Base-by-base conservation (phyloP, 2,329 filamentous ascomycete genomes). In the Scedosporium aurantiacum region DNA sequence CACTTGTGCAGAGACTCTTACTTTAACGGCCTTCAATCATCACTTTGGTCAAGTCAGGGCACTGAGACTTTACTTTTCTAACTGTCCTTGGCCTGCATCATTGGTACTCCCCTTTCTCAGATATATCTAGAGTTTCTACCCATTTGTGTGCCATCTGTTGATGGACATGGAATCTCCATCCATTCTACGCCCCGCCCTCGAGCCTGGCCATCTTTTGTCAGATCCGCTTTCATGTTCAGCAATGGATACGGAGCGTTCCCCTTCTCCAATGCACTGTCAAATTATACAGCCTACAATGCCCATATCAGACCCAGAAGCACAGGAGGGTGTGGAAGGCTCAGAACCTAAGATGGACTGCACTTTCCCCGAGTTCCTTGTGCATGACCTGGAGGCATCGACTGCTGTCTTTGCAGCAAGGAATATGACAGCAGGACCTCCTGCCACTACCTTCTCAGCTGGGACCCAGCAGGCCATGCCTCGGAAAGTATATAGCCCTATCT, bases 361-460 rank as follows among this genome's bases (percentile, higher is more conserved):
- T 69, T 72, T 85, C 18, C 79, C 82, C 2, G 82, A 85, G 69
- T 66, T 83, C 45, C 72, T 85, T n/a, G 82, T 76, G 5, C 75
- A 74, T 63, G 81, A 85, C 64, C 71, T 84, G 55, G 78, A 82
- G 66, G 67, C 74, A 23, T 82, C 79, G 18, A 72, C 72, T 58
- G 70, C 73, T 8, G 67, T 81, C 27, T 84, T 83, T 61, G 70
- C 71, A 27, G 74, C 79, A 14, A 80, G 73, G 67, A 78, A 77
- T 62, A 78, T 83, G 75, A 81, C 81, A 5, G 76, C 80, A 23
- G 81, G 81, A 7, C 67, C 73, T 7, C 81, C 82, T 8, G n/a
- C 23, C 0, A 69, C 69, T 41, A 67, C 69, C 2, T 67, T 79
- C 16, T 72, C 72, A 4, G 68, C 67, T 16, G 68, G 21, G 16